Conservation (phyloP, 805 yeast genomes). For the Metschnikowia bowlesiae region DNA sequence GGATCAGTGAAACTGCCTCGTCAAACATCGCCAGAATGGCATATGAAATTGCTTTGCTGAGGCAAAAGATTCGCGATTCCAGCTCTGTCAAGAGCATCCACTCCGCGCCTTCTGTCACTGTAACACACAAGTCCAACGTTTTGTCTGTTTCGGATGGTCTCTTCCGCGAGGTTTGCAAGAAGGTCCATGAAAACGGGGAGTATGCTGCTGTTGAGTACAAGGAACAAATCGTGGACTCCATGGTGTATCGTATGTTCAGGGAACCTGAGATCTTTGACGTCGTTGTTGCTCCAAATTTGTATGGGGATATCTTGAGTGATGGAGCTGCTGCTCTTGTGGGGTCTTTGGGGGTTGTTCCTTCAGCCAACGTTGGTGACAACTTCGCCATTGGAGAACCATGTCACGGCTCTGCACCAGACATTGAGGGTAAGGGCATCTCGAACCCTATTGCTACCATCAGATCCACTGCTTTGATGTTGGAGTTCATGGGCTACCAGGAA, state of each 20-base stretch:
- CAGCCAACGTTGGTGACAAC: slow-evolving; percentile 94
- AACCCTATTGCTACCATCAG: slow-evolving; percentile 98
- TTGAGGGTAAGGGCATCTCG: slow-evolving; percentile 90
- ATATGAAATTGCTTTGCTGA: slow-evolving; percentile 84
- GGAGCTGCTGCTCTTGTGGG: slow-evolving; percentile 99
- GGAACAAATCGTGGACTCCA: slow-evolving; percentile 97
- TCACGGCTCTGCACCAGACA: slow-evolving; percentile 99
- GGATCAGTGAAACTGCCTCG: slow-evolving; percentile 88
- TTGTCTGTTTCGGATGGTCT: slow-evolving; percentile 89
- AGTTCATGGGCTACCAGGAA: slow-evolving; percentile 85
- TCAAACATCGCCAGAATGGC: slow-evolving; percentile 86
- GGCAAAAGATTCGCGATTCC: slow-evolving; percentile 71
- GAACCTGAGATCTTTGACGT: slow-evolving; percentile 97
- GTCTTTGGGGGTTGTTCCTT: slow-evolving; percentile 95
- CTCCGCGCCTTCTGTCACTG: slow-evolving; percentile 66
- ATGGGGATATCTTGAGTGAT: slow-evolving; percentile 94
- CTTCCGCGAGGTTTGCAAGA: slow-evolving; percentile 82
- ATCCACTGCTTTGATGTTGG: slow-evolving; percentile 95
- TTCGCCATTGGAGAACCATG: slow-evolving; percentile 99
- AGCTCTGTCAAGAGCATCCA: slow-evolving; percentile 39
- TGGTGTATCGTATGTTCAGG: slow-evolving; percentile 98
- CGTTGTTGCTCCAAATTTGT: slow-evolving; percentile 96
- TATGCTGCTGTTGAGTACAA: slow-evolving; percentile 64
- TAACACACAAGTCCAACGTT: slow-evolving; percentile 95
- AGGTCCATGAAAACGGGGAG: slow-evolving; percentile 55